These are phyloP conservation scores for Candida krabiensis DNA, from an alignment of 805 yeast genomes.

Conservation along the genomic window DNA sequence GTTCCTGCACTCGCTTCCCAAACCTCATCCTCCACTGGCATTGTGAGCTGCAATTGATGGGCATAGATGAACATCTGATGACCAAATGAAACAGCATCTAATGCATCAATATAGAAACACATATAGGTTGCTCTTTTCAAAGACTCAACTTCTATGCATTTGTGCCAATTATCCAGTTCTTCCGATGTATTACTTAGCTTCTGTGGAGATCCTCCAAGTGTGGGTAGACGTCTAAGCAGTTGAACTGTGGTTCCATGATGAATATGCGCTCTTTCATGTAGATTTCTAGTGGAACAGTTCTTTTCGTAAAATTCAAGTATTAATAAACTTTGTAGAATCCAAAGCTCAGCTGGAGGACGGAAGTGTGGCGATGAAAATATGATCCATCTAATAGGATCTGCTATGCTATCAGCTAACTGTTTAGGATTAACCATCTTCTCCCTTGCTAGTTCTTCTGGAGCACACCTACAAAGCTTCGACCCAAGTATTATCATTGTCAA, in stretches of 20 bases:
- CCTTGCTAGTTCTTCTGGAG: conserved; percentile 24
- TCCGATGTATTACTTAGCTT: conserved; percentile 21
- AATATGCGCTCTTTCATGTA: conserved; percentile 81
- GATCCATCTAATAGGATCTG: conserved; percentile 63
- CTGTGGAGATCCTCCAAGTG: conserved; percentile 69
- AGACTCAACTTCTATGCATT: conserved; percentile 80
- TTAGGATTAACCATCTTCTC: conserved; percentile 27
- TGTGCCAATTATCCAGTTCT: conserved; percentile 40
- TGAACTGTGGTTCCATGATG: conserved; percentile 89
- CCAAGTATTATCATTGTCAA: conserved; percentile 60
- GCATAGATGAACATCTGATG: conserved; percentile 60
- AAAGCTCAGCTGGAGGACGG: conserved; percentile 72
- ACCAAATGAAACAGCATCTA: conserved; percentile 77
- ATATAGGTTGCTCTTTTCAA: conserved; percentile 75
- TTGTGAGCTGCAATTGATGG: conserved; percentile 59
- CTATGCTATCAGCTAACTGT: conserved; percentile 45
- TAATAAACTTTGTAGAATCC: conserved; percentile 74
- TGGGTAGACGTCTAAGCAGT: conserved; percentile 70
- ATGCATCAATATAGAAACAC: conserved; percentile 79
- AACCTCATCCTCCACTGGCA: conserved; percentile 63
- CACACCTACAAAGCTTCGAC: conserved; percentile 36
- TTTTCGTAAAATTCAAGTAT: conserved; percentile 81
- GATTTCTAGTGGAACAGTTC: conserved; percentile 59
- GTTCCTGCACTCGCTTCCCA: conserved; percentile 43
- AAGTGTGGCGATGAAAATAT: conserved; percentile 72